Evolutionary conservation across 768 basidiomycete species (phyloP).

Genomic region (Neoboletus magnificus): DNA sequence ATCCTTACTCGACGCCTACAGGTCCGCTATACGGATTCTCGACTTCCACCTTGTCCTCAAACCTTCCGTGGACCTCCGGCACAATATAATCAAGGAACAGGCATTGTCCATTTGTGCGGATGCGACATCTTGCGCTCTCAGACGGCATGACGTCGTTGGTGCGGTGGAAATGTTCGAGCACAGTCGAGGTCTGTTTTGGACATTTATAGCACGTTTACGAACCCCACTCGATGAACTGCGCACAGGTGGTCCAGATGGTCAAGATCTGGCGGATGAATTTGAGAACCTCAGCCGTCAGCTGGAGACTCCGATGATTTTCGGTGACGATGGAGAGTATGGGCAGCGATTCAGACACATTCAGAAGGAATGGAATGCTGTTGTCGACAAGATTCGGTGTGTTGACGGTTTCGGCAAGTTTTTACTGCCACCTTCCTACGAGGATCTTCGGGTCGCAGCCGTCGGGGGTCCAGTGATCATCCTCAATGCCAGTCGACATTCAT

Average conservation of each 20-base stretch:
- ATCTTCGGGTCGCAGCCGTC: conserved; percentile 15
- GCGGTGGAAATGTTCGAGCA: conserved; percentile 16
- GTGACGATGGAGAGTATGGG: conserved; percentile 9
- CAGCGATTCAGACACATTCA: conserved; percentile 18
- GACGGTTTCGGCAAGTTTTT: conserved; percentile 26
- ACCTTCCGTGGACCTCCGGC: conserved; percentile 11
- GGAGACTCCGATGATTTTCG: conserved; percentile 12
- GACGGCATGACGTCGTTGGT: conserved; percentile 11
- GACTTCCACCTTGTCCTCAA: conserved; percentile 20
- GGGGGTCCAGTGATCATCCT: conserved; percentile 34
- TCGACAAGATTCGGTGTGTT: conserved; percentile 25
- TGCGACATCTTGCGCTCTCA: conserved; percentile 28
- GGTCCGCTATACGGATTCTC: conserved; percentile 12
- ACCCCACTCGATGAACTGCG: conserved; percentile 24
- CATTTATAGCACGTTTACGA: conserved; percentile 17
- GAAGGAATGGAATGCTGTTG: conserved; percentile 23
- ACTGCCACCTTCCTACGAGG: conserved; percentile 16
- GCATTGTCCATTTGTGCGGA: conserved; percentile 20
- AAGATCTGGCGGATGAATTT: conserved; percentile 18
- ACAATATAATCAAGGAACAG: conserved; percentile 11
- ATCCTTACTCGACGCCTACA: conserved; percentile 17
- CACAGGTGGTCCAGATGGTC: neutral
- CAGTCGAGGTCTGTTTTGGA: no score
- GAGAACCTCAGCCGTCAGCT: conserved; percentile 19
- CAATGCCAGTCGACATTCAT: conserved; percentile 24